These are phyloP conservation scores for Fusarium proliferatum DNA, from an alignment of 2,329 filamentous ascomycete genomes.

Conservation along the genomic window DNA sequence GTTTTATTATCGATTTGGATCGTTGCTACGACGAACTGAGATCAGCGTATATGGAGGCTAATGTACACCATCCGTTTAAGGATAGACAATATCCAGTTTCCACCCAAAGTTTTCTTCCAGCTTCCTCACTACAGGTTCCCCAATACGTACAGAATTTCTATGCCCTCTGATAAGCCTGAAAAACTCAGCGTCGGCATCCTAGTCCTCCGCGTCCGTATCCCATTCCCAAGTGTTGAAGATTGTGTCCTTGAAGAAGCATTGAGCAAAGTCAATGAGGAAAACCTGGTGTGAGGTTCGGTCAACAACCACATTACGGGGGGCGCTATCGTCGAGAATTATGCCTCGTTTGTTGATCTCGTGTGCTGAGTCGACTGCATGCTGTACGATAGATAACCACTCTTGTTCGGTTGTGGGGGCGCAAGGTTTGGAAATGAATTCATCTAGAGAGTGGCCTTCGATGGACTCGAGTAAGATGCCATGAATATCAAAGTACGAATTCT, in stretches of 20 bases:
- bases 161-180: background rate
- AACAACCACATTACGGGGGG: background rate
- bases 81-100: too few relatives aligned
- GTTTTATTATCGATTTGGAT: too few relatives aligned
- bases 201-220: background rate
- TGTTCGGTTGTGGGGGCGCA: background rate
- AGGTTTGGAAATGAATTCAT: fast-evolving
- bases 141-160: too few relatives aligned
- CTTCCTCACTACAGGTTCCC: too few relatives aligned
- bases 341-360: background rate
- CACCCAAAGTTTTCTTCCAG: too few relatives aligned
- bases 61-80: too few relatives aligned
- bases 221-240: background rate
- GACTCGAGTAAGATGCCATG: background rate
- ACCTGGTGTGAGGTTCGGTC: background rate
- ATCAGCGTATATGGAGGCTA: too few relatives aligned
- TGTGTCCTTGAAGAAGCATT: background rate
- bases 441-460: background rate
- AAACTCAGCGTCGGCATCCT: background rate
- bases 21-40: too few relatives aligned
- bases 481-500: background rate
- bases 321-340: background rate
- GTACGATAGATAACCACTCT: background rate
- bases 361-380: background rate
- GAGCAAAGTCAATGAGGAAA: background rate